Evolutionary conservation across 2,329 filamentous ascomycete genomes (phyloP).

Genomic region (Monosporascus sp.): DNA sequence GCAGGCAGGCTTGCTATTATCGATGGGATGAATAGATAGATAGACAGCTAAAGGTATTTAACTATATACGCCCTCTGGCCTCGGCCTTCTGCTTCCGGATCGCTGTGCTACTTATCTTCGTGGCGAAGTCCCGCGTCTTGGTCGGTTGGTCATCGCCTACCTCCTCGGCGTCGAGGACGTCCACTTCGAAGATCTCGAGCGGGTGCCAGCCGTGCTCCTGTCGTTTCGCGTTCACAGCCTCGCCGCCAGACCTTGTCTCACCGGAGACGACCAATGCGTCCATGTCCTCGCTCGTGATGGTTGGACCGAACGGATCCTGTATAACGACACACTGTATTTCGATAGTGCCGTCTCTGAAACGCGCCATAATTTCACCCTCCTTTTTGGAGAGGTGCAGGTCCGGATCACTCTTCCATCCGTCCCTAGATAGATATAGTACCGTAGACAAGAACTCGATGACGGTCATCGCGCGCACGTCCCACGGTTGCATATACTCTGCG

Average conservation of each 20-base stretch:
- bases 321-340: constrained; percentile 77
- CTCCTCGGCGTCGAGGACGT: constrained; percentile 70
- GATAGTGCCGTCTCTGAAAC: constrained; percentile 55
- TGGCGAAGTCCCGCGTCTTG: constrained; percentile 60
- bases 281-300: constrained; percentile 74
- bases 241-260: constrained; percentile 79
- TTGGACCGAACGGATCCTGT: constrained; percentile 84
- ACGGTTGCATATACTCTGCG: constrained; percentile 72
- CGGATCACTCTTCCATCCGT: constrained; percentile 39
- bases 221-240: constrained; percentile 81
- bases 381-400: constrained; percentile 29
- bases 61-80: constrained; percentile 8
- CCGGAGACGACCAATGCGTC: constrained; percentile 79
- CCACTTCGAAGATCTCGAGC: constrained; percentile 81
- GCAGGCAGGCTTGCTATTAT: background rate
- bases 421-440: constrained; percentile 42
- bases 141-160: constrained; percentile 33
- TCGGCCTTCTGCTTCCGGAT: constrained; percentile 52
- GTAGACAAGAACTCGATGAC: constrained; percentile 70
- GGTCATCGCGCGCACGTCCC: constrained; percentile 65
- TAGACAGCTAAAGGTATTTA: background rate
- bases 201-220: constrained; percentile 67
- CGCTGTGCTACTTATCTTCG: constrained; percentile 88
- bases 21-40: background rate
- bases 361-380: constrained; percentile 45